Percentiles rank a stretch among this genome's conserved stretches.
These are phyloP conservation scores for Aphanocladium album DNA, from an alignment of 2,329 filamentous ascomycete species.

Conservation along the genomic window DNA sequence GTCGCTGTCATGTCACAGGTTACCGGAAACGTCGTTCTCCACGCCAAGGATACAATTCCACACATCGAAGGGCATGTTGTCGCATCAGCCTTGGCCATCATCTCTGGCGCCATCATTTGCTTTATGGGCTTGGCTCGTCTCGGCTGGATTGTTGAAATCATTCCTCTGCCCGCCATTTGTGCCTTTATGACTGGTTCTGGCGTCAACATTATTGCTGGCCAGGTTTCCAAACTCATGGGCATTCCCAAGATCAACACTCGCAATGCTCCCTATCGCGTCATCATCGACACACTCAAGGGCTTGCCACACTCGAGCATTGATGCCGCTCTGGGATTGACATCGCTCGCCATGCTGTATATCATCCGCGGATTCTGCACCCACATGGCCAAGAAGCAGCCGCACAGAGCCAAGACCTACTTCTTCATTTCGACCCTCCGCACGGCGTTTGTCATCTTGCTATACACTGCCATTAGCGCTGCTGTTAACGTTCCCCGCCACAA, in stretches of 20 bases:
- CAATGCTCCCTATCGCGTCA: conserved; percentile 42
- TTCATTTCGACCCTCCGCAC: conserved; percentile 74
- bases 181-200: conserved; percentile 52
- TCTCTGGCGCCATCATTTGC: conserved; percentile 44
- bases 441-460: conserved; percentile 74
- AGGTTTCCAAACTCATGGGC: conserved; percentile 47
- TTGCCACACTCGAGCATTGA: conserved; percentile 53
- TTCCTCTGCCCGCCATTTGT: conserved; percentile 47
- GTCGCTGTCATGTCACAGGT: conserved; percentile 50
- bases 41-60: conserved; percentile 33
- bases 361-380: conserved; percentile 59
- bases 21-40: conserved; percentile 43
- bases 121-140: conserved; percentile 45
- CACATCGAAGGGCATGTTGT: conserved; percentile 37
- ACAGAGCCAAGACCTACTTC: conserved; percentile 66
- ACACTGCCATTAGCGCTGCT: conserved; percentile 71
- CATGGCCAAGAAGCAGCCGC: conserved; percentile 62
- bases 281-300: conserved; percentile 46
- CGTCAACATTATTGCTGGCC: conserved; percentile 45
- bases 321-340: conserved; percentile 68
- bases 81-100: conserved; percentile 43
- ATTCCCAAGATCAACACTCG: conserved; percentile 47
- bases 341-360: conserved; percentile 62
- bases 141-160: conserved; percentile 51
- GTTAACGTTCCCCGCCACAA: conserved; percentile 55